Conservation (phyloP, 495 filamentous ascomycete genomes). For the Talaromyces wortmannii region DNA sequence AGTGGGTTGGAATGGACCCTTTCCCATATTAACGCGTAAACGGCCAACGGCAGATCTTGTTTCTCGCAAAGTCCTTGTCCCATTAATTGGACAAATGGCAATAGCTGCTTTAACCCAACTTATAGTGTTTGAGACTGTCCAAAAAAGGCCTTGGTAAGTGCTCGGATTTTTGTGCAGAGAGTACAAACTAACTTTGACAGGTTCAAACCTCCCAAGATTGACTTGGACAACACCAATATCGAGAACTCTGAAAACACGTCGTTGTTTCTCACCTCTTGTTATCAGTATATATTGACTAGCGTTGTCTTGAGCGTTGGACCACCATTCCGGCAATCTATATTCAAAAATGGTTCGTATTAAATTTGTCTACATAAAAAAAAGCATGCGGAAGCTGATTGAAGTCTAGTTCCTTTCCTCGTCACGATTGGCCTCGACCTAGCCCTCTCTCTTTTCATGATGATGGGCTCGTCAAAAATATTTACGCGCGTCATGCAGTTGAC, state of each 20-base stretch:
- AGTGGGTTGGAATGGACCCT: slow-evolving; percentile 94
- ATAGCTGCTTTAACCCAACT: slow-evolving; percentile 76
- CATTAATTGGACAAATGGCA: slow-evolving; percentile 82
- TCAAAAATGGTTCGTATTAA: slow-evolving; percentile 60
- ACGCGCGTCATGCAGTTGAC: slow-evolving; percentile 79
- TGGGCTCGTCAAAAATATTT: slow-evolving; percentile 62
- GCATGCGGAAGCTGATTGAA: slow-evolving; percentile 10
- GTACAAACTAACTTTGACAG: slow-evolving; percentile 26
- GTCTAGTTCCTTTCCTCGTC: slow-evolving; percentile 68
- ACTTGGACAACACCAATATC: slow-evolving; percentile 71
- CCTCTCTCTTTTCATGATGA: slow-evolving; percentile 70
- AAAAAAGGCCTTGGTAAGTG: slow-evolving; percentile 66
- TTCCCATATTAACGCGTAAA: slow-evolving; percentile 70
- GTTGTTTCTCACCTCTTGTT: slow-evolving; percentile 84
- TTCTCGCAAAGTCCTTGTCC: slow-evolving; percentile 84
- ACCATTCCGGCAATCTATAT: slow-evolving; percentile 80
- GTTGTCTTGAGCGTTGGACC: slow-evolving; percentile 83
- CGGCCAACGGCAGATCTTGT: slow-evolving; percentile 90
- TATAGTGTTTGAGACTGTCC: slow-evolving; percentile 63
- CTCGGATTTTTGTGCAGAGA: background rate
- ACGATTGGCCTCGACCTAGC: slow-evolving; percentile 62
- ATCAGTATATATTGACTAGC: slow-evolving; percentile 86
- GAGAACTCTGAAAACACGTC: slow-evolving; percentile 88
- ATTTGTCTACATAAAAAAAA: background rate
- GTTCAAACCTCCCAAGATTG: slow-evolving; percentile 73